Percentiles rank a stretch among this genome's conserved stretches.
phyloP scores from a whole-genome alignment of 352 stramenopile genomes.

The Aphanomyces euteiches region DNA sequence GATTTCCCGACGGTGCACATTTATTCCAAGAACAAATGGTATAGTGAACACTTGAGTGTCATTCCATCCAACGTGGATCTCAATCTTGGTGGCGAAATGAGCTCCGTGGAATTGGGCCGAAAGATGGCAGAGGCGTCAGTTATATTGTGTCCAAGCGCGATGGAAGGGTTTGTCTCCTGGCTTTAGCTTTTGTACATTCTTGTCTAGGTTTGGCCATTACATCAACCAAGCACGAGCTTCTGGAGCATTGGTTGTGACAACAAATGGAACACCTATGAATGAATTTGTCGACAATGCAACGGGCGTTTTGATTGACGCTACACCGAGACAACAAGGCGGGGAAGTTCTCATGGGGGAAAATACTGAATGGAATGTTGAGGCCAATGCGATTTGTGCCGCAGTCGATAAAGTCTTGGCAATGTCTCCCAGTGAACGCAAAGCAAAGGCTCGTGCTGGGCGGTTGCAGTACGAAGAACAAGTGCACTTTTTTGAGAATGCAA shows the following conservation, averaged over 20 bases:
- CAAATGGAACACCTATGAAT: conserved; percentile 80
- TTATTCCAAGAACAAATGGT: conserved; percentile 46
- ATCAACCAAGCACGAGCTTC: conserved; percentile 81
- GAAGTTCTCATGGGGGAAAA: conserved; percentile 70
- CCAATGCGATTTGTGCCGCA: conserved; percentile 59
- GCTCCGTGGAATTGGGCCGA: background rate
- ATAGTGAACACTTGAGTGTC: conserved; percentile 36
- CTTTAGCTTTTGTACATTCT: background rate
- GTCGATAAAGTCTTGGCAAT: conserved; percentile 69
- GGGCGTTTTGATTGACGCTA: conserved; percentile 63
- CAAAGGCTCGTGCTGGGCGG: background rate
- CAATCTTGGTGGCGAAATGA: background rate
- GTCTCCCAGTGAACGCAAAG: conserved; percentile 62
- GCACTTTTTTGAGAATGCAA: conserved; percentile 36
- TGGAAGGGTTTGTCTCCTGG: conserved; percentile 46
- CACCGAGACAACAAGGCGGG: conserved; percentile 81
- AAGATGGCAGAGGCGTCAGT: conserved; percentile 47
- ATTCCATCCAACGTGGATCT: background rate
- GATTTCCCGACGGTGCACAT: conserved; percentile 52
- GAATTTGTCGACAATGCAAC: conserved; percentile 70
- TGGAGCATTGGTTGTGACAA: conserved; percentile 68
- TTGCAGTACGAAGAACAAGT: background rate
- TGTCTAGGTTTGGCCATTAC: conserved; percentile 63
- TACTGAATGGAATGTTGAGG: conserved; percentile 48
- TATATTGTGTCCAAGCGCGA: conserved; percentile 56